phyloP scores from a whole-genome alignment of 2,329 filamentous ascomycete species.

The Teratosphaeria zuluensis region DNA sequence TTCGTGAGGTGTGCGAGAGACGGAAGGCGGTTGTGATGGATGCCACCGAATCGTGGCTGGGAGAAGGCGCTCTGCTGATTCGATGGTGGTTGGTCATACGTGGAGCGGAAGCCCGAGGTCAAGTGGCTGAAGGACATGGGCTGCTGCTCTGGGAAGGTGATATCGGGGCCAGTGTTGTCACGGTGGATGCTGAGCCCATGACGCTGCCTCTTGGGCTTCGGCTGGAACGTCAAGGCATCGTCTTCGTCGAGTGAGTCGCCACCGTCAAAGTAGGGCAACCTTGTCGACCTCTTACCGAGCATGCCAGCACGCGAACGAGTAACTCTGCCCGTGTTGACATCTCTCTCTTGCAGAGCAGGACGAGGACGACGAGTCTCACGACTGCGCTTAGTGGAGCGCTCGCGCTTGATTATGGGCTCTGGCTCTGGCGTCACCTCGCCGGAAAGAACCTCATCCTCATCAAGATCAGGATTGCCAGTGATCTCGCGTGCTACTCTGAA shows the following conservation, averaged over 20 bases:
- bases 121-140: constrained; percentile 1
- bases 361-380: constrained; percentile 9
- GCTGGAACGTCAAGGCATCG: constrained; percentile 23
- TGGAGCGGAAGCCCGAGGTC: constrained; percentile 3
- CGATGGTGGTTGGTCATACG: neutral
- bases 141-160: constrained; percentile 16
- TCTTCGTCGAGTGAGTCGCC: constrained; percentile 20
- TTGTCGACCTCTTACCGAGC: constrained; percentile 7
- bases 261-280: constrained; percentile 22
- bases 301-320: constrained; percentile 9
- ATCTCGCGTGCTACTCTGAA: constrained; percentile 36
- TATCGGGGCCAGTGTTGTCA: constrained; percentile 27
- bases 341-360: constrained; percentile 18
- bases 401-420: constrained; percentile 7
- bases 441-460: constrained; percentile 22
- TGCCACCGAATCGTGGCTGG: neutral
- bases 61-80: neutral
- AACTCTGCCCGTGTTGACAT: constrained; percentile 17
- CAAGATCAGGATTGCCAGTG: constrained; percentile 34
- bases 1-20: constrained; percentile 1
- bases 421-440: constrained; percentile 17
- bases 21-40: constrained; percentile 7
- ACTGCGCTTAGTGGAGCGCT: constrained; percentile 12
- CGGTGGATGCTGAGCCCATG: constrained; percentile 33
- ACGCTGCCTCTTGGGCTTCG: constrained; percentile 10